These are phyloP conservation scores for Cyberlindnera nakhonratchasimensis DNA, from an alignment of 805 yeast species.

Conservation along the genomic window DNA sequence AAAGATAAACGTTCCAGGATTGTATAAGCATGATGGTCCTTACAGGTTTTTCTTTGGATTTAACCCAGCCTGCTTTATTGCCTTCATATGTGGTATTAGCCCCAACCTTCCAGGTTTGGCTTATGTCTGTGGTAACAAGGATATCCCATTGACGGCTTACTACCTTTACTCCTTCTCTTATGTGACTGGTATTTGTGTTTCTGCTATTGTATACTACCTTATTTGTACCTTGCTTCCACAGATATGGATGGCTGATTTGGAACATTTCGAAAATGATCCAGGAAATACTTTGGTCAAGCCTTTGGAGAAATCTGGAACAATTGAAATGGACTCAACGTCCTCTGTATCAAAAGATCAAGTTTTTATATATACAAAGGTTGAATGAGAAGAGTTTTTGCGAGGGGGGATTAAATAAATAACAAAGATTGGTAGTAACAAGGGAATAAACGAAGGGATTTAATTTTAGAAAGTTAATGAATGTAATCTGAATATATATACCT, in stretches of 20 bases:
- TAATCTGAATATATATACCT: no score
- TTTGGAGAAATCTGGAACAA: conserved; percentile 15
- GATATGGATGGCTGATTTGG: conserved; percentile 26
- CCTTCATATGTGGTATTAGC: conserved; percentile 43
- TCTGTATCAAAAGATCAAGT: conserved; percentile 8
- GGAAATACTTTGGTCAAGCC: conserved; percentile 23
- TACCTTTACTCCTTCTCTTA: conserved; percentile 47
- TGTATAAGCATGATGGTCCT: conserved; percentile 47
- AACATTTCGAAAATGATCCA: conserved; percentile 19
- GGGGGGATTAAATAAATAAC: not conserved
- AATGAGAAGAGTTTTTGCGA: not conserved
- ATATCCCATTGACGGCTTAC: conserved; percentile 72
- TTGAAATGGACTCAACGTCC: conserved; percentile 13
- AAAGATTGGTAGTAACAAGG: not conserved
- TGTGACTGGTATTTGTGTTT: conserved; percentile 58
- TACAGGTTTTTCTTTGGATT: conserved; percentile 61
- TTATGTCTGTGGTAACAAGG: conserved; percentile 55
- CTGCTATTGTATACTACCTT: conserved; percentile 46
- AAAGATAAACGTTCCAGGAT: conserved; percentile 53
- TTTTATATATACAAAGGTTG: conserved; percentile 8
- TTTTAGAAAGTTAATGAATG: no score
- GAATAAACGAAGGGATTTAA: no score
- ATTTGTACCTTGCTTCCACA: conserved; percentile 45
- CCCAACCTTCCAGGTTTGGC: conserved; percentile 39
- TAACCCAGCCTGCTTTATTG: conserved; percentile 78